Evolutionary conservation across 192 early-diverging fungal genomes (phyloP), one percentile per base, ranked within the genome.

Genomic region (Entomortierella parvispora): DNA sequence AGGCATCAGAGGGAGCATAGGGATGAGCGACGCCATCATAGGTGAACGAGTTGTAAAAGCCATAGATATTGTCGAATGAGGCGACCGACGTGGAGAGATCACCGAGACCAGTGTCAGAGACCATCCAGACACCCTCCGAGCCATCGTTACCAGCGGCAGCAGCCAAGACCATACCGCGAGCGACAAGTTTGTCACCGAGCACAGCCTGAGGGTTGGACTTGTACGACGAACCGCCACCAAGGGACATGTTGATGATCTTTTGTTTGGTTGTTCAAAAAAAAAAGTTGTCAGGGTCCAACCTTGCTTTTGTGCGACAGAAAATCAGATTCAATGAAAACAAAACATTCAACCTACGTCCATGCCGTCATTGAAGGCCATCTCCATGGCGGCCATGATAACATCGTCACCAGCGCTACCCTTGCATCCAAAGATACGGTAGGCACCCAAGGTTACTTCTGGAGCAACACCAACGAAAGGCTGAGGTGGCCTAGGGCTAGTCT

Each of bases 361-460:
- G 23, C 88, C 82, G 55, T 94, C 93, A 15, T 75, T 66, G 52
- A 85, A 83, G 5, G 95, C 96, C 18, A 67, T 66, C 66, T 89
- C 85, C 85, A 98, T 81, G 22, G 90, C 96, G 33, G 89, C 81
- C 40, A 94, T 84, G 44, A 97, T 87, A 22, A 94, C 66, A 60
- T 94, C 94, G 29, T 87, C 84, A 23, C 80, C 69, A 2, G 85
- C 80, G 29, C 69, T 71, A 55, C 89, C 89, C 58, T 83, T 80
- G 77, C 95, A 96, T 26, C 93, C 92, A 72, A 94, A 92, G 48
- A 95, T 83, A 68, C 94, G 83, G 85, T 93, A 98, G 7, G 86
- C 86, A 22, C 92, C 92, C 31, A 96, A 79, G 6, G 84, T 92
- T 18, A 88, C 81, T 28, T 87, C 89, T 0, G 96, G 96, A 6